Percentiles rank a stretch among this genome's conserved stretches.
These are phyloP conservation scores for Geotrichum citri-aurantii DNA, from an alignment of 1,139 yeast species.

Conservation along the genomic window DNA sequence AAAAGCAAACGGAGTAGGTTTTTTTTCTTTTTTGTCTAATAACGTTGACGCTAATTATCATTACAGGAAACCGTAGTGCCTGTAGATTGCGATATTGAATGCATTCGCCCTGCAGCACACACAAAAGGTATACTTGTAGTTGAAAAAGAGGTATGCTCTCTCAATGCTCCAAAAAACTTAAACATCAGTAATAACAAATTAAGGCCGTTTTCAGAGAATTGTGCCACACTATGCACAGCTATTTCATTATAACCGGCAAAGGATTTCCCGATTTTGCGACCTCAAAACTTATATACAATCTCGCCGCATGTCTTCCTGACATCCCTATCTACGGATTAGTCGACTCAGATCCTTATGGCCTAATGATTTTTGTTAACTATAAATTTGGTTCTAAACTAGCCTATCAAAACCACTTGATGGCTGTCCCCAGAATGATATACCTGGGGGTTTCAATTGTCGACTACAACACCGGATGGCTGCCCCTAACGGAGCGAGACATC, in stretches of 20 bases:
- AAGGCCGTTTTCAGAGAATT: slow-evolving; percentile 31
- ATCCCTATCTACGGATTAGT: slow-evolving; percentile 47
- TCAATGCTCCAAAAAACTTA: too few relatives aligned
- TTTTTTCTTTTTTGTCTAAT: not conserved
- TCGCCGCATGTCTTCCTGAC: slow-evolving; percentile 44
- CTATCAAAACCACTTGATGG: slow-evolving; percentile 16
- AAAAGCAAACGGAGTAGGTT: slow-evolving; percentile 21
- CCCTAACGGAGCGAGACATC: slow-evolving; percentile 38
- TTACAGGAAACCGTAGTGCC: slow-evolving; percentile 16
- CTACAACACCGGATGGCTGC: slow-evolving; percentile 37
- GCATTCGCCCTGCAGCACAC: slow-evolving; percentile 2
- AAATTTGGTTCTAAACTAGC: slow-evolving; percentile 28
- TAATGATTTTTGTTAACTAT: slow-evolving; percentile 50
- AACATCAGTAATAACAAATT: too few relatives aligned
- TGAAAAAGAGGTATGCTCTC: slow-evolving; percentile 55
- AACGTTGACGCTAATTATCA: not conserved
- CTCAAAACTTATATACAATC: slow-evolving; percentile 50
- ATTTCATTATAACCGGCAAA: slow-evolving; percentile 46
- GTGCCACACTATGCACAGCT: slow-evolving; percentile 17
- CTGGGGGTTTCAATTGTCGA: slow-evolving; percentile 42
- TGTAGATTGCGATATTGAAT: slow-evolving; percentile 15
- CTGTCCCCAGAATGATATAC: slow-evolving; percentile 24
- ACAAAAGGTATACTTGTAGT: slow-evolving; percentile 44
- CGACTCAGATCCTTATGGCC: slow-evolving; percentile 67
- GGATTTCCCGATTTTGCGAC: slow-evolving; percentile 72